A percentile compares a stretch with the other conserved stretches of the same genome.
Conservation (phyloP, 2,329 filamentous ascomycete genomes). For the Apiospora hydei region DNA sequence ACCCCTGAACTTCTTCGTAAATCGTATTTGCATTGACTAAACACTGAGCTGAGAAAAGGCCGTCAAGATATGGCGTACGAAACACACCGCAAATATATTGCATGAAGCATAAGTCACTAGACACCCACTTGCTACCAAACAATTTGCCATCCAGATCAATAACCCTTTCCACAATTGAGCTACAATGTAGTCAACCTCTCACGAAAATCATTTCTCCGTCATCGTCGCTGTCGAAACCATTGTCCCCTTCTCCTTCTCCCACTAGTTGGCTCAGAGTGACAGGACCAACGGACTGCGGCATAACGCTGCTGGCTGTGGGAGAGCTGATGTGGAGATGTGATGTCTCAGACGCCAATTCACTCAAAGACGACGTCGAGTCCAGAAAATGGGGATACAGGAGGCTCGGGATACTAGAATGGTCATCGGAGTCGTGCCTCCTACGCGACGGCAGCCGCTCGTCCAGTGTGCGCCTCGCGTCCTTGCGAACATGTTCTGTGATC, state of each 20-base stretch:
- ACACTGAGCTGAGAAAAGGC: too few species aligned
- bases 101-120: too few species aligned
- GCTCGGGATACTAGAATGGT: slow-evolving; percentile 14
- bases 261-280: not conserved
- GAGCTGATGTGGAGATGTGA: not conserved
- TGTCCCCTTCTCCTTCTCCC: too few species aligned
- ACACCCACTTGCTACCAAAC: too few species aligned
- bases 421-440: slow-evolving; percentile 20
- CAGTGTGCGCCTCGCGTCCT: slow-evolving; percentile 23
- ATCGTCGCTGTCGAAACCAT: not conserved
- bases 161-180: too few species aligned
- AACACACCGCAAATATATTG: too few species aligned
- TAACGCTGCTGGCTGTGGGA: not conserved
- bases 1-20: too few species aligned
- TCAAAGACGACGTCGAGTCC: not conserved
- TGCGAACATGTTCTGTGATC: slow-evolving; percentile 20
- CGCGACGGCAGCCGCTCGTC: slow-evolving; percentile 19
- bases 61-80: too few species aligned
- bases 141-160: too few species aligned
- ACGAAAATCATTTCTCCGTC: too few species aligned
- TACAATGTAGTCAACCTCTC: too few species aligned
- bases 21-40: too few species aligned
- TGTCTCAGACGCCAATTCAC: not conserved
- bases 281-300: not conserved
- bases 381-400: not conserved